Conservation (phyloP, 805 yeast species). For the Ogataea paradorogensis region DNA sequence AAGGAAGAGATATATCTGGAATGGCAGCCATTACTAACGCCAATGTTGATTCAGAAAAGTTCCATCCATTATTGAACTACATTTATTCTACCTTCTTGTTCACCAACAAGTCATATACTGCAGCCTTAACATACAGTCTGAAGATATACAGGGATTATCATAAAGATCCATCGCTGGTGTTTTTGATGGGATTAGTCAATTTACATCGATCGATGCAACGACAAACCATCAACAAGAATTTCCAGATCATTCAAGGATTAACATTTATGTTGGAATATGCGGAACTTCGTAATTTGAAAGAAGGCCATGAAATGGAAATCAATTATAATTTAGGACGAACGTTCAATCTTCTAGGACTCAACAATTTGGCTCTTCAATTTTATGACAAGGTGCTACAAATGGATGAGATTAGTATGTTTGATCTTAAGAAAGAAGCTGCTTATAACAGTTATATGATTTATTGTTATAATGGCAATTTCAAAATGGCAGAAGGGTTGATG, state of each 20-base stretch:
- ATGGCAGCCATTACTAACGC: slow-evolving; percentile 71
- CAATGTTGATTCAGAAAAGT: slow-evolving; percentile 43
- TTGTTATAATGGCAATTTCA: slow-evolving; percentile 68
- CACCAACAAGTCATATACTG: slow-evolving; percentile 76
- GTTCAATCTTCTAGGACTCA: slow-evolving; percentile 79
- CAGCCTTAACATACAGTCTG: slow-evolving; percentile 74
- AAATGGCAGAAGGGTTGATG: slow-evolving; percentile 60
- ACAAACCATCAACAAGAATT: slow-evolving; percentile 77
- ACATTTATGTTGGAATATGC: slow-evolving; percentile 73
- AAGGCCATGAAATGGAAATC: slow-evolving; percentile 59
- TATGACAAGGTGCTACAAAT: slow-evolving; percentile 63
- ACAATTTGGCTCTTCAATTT: slow-evolving; percentile 66
- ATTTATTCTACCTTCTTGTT: slow-evolving; percentile 79
- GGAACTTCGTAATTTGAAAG: slow-evolving; percentile 35
- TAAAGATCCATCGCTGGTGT: slow-evolving; percentile 74
- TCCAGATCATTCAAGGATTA: slow-evolving; percentile 84
- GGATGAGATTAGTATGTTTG: slow-evolving; percentile 45
- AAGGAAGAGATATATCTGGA: slow-evolving; percentile 58
- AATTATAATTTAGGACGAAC: slow-evolving; percentile 80
- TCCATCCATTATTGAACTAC: slow-evolving; percentile 60
- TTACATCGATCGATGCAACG: slow-evolving; percentile 91
- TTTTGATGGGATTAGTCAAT: slow-evolving; percentile 75
- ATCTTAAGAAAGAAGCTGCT: slow-evolving; percentile 76
- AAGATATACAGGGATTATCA: slow-evolving; percentile 66
- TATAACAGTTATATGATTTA: slow-evolving; percentile 78